Evolutionary conservation across 768 basidiomycete species (phyloP).

Genomic region (Phylloporus sp.): DNA sequence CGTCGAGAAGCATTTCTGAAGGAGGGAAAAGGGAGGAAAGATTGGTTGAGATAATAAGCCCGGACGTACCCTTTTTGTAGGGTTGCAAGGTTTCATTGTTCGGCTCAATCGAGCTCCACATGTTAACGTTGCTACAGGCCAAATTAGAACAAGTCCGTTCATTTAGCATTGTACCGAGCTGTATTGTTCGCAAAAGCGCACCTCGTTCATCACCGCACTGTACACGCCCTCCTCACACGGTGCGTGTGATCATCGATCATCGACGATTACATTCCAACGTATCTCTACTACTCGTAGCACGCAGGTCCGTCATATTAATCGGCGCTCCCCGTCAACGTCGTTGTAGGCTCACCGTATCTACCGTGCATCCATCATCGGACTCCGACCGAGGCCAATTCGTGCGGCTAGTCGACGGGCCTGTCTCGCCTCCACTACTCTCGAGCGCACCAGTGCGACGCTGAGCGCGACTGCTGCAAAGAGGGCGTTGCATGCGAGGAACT

Average conservation of each 20-base stretch:
- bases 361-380: constrained; percentile 11
- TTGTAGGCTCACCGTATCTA: constrained; percentile 3
- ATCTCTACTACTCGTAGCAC: neutral
- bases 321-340: neutral
- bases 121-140: constrained; percentile 1
- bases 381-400: constrained; percentile 68
- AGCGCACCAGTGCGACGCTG: constrained; percentile 60
- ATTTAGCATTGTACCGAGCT: neutral
- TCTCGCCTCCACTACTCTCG: constrained; percentile 59
- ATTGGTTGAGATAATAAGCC: neutral
- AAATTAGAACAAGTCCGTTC: constrained; percentile 6
- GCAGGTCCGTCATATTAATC: constrained; percentile 3
- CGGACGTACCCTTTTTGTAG: constrained; percentile 10
- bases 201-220: neutral
- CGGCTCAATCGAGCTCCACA: neutral
- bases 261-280: too few relatives aligned
- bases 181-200: neutral
- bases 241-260: too few relatives aligned
- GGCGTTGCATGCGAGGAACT: constrained; percentile 84
- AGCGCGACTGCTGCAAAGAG: constrained; percentile 65
- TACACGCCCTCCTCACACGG: too few relatives aligned
- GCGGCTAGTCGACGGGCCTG: constrained; percentile 83
- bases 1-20: constrained; percentile 14
- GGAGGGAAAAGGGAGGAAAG: constrained; percentile 5
- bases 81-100: constrained; percentile 6